phyloP scores from a whole-genome alignment of 495 filamentous ascomycete species.

The Mytilinidion resinicola region DNA sequence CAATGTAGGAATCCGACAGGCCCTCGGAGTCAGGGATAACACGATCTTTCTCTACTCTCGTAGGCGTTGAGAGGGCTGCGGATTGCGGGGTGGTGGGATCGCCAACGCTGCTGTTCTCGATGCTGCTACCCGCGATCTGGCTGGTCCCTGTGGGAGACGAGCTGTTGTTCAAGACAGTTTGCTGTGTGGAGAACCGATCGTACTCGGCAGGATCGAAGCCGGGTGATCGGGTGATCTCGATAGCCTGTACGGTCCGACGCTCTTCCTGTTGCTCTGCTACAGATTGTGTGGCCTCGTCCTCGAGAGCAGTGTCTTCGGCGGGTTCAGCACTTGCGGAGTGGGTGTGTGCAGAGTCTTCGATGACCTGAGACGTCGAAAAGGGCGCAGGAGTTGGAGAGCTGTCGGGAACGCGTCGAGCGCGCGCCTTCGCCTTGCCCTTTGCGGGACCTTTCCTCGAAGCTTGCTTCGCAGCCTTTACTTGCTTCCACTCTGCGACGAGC shows the following conservation, averaged over 20 bases:
- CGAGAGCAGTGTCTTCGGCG: too few species aligned
- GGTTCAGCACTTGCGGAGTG: too few species aligned
- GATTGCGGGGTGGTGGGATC: background rate
- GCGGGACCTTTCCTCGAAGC: background rate
- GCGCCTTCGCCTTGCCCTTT: background rate
- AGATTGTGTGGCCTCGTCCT: too few species aligned
- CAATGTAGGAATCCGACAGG: conserved; percentile 2
- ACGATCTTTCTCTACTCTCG: background rate
- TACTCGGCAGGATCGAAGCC: background rate
- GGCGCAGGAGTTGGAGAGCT: background rate
- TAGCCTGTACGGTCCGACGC: too few species aligned
- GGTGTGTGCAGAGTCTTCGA: too few species aligned
- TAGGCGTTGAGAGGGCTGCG: background rate
- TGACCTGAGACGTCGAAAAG: too few species aligned
- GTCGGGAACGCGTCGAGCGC: background rate
- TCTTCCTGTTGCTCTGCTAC: too few species aligned
- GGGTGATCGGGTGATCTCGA: background rate
- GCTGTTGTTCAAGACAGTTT: background rate
- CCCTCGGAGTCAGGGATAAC: conserved; percentile 1
- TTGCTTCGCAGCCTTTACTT: background rate
- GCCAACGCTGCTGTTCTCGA: background rate
- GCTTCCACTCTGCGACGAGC: background rate
- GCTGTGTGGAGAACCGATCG: background rate
- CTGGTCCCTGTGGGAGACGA: background rate
- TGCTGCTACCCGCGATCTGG: background rate